A percentile compares a stretch with the other conserved stretches of the same genome.
phyloP scores from a whole-genome alignment of 495 filamentous ascomycete genomes.

The Penicillium verhagenii region DNA sequence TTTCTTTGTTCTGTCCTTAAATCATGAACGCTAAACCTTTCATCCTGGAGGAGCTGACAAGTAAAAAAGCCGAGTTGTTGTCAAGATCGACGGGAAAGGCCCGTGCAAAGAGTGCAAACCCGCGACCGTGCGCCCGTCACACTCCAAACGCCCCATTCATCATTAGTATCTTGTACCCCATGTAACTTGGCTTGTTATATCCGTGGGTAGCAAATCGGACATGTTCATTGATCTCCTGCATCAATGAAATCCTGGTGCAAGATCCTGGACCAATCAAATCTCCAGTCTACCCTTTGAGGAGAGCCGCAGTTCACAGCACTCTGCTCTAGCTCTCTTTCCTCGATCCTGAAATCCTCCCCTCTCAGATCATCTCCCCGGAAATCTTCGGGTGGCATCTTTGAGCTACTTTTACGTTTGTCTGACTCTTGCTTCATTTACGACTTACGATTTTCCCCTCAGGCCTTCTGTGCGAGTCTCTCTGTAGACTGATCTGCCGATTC shows the following conservation, averaged over 20 bases:
- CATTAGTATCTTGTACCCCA: neutral
- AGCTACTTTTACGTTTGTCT: neutral
- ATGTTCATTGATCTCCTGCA: conserved; percentile 11
- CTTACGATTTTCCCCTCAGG: neutral
- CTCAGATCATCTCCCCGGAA: neutral
- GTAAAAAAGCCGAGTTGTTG: no score
- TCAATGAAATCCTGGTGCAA: conserved; percentile 11
- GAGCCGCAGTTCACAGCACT: neutral
- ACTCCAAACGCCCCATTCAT: conserved; percentile 5
- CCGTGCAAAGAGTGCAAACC: conserved; percentile 6
- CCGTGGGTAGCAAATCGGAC: neutral
- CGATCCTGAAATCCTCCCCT: conserved; percentile 7
- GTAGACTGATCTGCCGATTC: neutral
- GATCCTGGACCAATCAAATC: conserved; percentile 11
- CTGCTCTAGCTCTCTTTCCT: neutral
- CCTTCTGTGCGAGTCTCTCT: neutral
- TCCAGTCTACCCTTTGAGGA: neutral
- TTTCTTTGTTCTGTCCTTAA: no score
- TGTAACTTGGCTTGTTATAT: neutral
- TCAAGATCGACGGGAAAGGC: conserved; percentile 1
- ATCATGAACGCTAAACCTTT: no score
- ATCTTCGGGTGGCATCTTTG: neutral
- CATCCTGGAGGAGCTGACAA: no score
- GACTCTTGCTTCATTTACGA: neutral
- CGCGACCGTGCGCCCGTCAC: conserved; percentile 4